Base-by-base conservation (phyloP, 2,329 filamentous ascomycete genomes). In the Cercospora sesami region DNA sequence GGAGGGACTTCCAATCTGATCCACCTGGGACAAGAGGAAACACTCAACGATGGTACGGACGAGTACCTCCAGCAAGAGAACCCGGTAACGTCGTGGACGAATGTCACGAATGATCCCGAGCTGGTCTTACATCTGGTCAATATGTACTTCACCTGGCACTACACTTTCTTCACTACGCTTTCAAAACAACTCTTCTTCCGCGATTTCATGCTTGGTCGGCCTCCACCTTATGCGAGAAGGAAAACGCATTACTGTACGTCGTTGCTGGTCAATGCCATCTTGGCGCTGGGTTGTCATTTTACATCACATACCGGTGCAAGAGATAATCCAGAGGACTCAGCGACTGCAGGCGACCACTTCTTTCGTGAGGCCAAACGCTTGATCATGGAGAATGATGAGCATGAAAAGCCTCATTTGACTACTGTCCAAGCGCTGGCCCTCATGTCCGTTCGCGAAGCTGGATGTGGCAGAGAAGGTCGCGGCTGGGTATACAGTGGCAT, bases 401-500 rank as follows among this genome's bases (percentile, higher is more conserved):
- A 97, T 76, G 94, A 96, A 77, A 94, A 92, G 73, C 92, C 95
- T 1, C 89, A 89, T 62, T 83, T 98, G 65, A 91, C 93, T 5
- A 98, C 94, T 0, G 93, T 98, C 0, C 95, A 99, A 80, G 95
- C 95, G 0, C 82, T 98, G 64, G 94, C 93, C 0, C 83, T 98
- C 70, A 97, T 99, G 94, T 97, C 94, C 7, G 94, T 98, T 0
- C 86, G 95, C 69, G 95, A 99, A 81, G 95, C 94, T 2, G 95
- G 95, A 0, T 98, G 94, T 78, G 94, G 92, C 0, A 87, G 94
- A 51, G 95, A 98, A 80, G 93, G 93, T 45, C 96, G 95, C 79
- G 95, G 95, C 1, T 99, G 95, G 95, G 93, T 97, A 3, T 98
- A 98, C 79, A 97, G 93, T 75, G 94, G 95, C 60, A 97, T 99